Base-by-base conservation (phyloP, 2,329 filamentous ascomycete genomes). In the Exophiala bonariae region DNA sequence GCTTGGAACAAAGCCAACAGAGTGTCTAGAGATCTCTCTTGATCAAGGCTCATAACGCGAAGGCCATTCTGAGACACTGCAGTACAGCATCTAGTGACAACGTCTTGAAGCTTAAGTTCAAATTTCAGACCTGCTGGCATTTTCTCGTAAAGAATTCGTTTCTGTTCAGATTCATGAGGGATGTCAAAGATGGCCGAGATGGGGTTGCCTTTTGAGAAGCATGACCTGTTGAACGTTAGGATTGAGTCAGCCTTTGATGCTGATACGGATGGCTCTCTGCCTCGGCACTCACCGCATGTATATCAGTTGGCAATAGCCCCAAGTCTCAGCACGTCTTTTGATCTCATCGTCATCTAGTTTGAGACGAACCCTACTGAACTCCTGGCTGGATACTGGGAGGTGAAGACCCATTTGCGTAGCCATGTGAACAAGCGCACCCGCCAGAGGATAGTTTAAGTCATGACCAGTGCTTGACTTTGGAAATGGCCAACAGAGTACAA, bases 341-440 rank as follows among this genome's bases (percentile, higher is more conserved):
- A 70, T 61, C 33, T 71, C 68, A 3, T 58, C 55, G n/a, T 66
- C 64, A 1, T 61, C 63, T 0, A 58, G 56, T 3, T 60, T 58
- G 7, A 65, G 57, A 31, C 63, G 67, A 11, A 61, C 58, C 30
- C 62, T 63, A 9, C 63, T 65, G 41, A 71, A 72, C 20, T 72
- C 69, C 42, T 72, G 68, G 44, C 66, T 68, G 3, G 68, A 67
- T 54, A 69, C 64, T 0, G 69, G 69, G 6, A 71, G 66, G 47
- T 72, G 69, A 6, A 71, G 53, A 1, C 69, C 69, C 39, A 71
- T 66, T 50, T 69, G 66, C 66, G 71, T 72, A 10, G 68, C 68
- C 37, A 69, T 61, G 39, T 72, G 68, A n/a, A 72, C 37, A 10
- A 71, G 46, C 41, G 66, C 59, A 0, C 66, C 69, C 28, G 61